These are phyloP conservation scores for Scheffersomyces quercinus DNA, from an alignment of 1,139 yeast species.

Conservation along the genomic window DNA sequence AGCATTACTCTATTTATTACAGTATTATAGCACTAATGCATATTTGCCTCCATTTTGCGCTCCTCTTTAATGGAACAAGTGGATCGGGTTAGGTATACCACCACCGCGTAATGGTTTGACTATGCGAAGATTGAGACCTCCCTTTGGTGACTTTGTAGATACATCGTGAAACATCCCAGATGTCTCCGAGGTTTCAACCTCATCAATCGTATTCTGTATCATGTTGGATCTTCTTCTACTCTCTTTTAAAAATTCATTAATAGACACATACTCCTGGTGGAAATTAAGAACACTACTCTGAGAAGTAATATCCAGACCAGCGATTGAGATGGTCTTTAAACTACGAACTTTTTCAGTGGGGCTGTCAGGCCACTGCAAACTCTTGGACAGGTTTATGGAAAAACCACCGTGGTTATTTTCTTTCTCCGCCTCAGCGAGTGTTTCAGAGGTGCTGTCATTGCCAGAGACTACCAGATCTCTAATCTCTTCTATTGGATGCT, in stretches of 20 bases:
- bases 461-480: neutral
- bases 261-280: slow-evolving; percentile 16
- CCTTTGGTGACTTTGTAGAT: slow-evolving; percentile 29
- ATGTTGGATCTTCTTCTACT: slow-evolving; percentile 12
- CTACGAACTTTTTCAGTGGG: neutral
- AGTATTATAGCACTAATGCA: too few species aligned
- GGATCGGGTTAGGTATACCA: slow-evolving; percentile 15
- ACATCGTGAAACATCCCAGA: slow-evolving; percentile 19
- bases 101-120: slow-evolving; percentile 72
- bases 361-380: neutral
- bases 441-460: neutral
- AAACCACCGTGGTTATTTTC: neutral
- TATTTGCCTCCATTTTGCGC: too few species aligned
- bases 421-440: neutral
- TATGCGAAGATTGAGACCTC: slow-evolving; percentile 57
- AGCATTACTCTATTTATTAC: too few species aligned
- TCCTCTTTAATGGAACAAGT: slow-evolving; percentile 11
- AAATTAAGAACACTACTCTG: slow-evolving; percentile 11
- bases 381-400: neutral
- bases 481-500: neutral
- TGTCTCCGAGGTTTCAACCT: slow-evolving; percentile 17
- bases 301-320: neutral
- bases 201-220: slow-evolving; percentile 11
- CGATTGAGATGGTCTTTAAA: neutral
- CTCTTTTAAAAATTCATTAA: slow-evolving; percentile 15